Evolutionary conservation across 176 grass and related monocot species (phyloP).

Genomic region (Pontederia crassipes): DNA sequence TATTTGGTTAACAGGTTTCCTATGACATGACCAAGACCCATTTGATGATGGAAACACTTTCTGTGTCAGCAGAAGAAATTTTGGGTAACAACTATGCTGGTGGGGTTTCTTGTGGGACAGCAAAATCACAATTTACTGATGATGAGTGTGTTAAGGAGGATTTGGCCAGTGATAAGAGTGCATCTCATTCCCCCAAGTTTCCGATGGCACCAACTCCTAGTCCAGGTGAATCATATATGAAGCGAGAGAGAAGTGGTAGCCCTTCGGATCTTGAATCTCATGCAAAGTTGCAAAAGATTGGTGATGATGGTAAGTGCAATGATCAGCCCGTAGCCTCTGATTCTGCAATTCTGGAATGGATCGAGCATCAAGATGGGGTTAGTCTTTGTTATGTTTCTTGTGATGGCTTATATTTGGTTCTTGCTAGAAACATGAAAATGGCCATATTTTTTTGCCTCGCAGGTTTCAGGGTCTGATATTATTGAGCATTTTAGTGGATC

Average conservation of each 20-base stretch:
- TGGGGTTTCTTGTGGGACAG: conserved; percentile 5
- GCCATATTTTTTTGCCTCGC: conserved; percentile 15
- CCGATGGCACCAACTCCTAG: not conserved
- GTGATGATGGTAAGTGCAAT: conserved; percentile 9
- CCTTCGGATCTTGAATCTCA: conserved; percentile 1
- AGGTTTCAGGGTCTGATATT: conserved; percentile 54
- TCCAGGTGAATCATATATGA: conserved; percentile 17
- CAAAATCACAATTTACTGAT: not conserved
- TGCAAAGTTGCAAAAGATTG: conserved; percentile 39
- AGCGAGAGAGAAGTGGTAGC: conserved; percentile 14
- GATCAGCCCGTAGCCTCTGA: conserved; percentile 23
- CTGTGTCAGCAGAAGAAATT: conserved; percentile 36
- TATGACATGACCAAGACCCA: conserved; percentile 70
- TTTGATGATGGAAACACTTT: conserved; percentile 47
- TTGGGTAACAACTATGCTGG: conserved; percentile 17
- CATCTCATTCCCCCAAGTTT: not conserved
- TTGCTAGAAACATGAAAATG: not conserved
- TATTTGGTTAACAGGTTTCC: conserved; percentile 36
- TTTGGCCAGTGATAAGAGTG: not conserved
- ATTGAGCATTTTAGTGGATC: conserved; percentile 44
- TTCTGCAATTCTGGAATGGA: conserved; percentile 40
- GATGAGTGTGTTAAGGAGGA: not conserved
- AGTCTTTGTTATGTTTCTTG: not conserved
- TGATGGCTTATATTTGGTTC: not conserved
- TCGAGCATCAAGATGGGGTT: conserved; percentile 44